Conservation (phyloP, 495 filamentous ascomycete genomes). For the Penicillium alfredii region DNA sequence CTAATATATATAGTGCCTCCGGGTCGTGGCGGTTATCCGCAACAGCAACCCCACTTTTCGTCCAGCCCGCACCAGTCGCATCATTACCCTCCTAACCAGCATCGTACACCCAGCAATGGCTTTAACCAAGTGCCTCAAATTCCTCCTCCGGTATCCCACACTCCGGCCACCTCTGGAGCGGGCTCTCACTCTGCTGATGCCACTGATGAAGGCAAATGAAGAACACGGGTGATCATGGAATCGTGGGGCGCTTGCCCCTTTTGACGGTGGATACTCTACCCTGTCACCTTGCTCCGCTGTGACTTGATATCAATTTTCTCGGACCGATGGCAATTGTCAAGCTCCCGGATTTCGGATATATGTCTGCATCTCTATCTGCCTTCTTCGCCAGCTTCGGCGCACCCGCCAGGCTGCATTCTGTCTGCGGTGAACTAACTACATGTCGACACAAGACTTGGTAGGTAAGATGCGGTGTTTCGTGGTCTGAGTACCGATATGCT, state of each 20-base stretch:
- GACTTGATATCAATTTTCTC: slow-evolving; percentile 1
- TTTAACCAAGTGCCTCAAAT: slow-evolving; percentile 51
- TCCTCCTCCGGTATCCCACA: slow-evolving; percentile 42
- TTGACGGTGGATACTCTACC: slow-evolving; percentile 4
- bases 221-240: slow-evolving; percentile 6
- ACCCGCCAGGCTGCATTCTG: neutral
- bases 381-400: neutral
- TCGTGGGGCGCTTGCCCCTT: slow-evolving; percentile 6
- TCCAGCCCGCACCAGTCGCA: slow-evolving; percentile 61
- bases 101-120: slow-evolving; percentile 53
- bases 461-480: slow-evolving; percentile 2
- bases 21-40: slow-evolving; percentile 52
- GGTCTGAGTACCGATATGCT: too few species aligned
- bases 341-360: neutral
- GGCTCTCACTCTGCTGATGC: slow-evolving; percentile 39
- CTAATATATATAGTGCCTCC: slow-evolving; percentile 52
- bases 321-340: slow-evolving; percentile 4
- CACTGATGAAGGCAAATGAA: slow-evolving; percentile 55
- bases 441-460: slow-evolving; percentile 6
- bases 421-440: slow-evolving; percentile 2
- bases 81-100: slow-evolving; percentile 56
- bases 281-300: slow-evolving; percentile 2
- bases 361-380: slow-evolving; percentile 1
- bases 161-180: slow-evolving; percentile 31
- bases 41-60: slow-evolving; percentile 55